These are phyloP conservation scores for Adansonia gregorii DNA, from an alignment of 441 rosid species.

Conservation along the genomic window DNA sequence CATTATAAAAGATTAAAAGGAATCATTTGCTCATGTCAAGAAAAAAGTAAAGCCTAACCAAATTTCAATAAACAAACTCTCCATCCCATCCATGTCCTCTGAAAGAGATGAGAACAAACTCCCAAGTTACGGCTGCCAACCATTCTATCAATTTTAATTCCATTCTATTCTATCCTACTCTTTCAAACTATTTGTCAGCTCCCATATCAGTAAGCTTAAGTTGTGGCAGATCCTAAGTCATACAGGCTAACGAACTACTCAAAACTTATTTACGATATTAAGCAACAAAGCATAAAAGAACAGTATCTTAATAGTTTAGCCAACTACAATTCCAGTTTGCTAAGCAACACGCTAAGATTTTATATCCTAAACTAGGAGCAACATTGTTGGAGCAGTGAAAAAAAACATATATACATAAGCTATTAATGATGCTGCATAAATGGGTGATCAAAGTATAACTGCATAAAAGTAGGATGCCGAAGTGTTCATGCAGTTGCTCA, in stretches of 20 bases:
- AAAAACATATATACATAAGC: background rate
- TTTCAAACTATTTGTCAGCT: background rate
- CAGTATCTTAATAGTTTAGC: constrained; percentile 5
- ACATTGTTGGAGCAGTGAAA: background rate
- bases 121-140: background rate
- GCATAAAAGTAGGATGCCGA: background rate
- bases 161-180: background rate
- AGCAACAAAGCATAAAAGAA: background rate
- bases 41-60: constrained; percentile 4
- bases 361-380: background rate
- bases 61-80: background rate
- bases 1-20: background rate
- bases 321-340: constrained; percentile 11
- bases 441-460: background rate
- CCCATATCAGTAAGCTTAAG: background rate
- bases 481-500: background rate
- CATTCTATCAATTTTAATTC: background rate
- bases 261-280: background rate
- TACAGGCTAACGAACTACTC: background rate
- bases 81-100: background rate
- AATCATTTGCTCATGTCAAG: background rate
- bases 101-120: background rate
- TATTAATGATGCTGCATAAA: background rate
- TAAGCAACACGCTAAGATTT: background rate
- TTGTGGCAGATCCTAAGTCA: background rate